A percentile compares a stretch with the other conserved stretches of the same genome.
phyloP scores from a whole-genome alignment of 2,329 filamentous ascomycete genomes.

The Xylaria sp. region DNA sequence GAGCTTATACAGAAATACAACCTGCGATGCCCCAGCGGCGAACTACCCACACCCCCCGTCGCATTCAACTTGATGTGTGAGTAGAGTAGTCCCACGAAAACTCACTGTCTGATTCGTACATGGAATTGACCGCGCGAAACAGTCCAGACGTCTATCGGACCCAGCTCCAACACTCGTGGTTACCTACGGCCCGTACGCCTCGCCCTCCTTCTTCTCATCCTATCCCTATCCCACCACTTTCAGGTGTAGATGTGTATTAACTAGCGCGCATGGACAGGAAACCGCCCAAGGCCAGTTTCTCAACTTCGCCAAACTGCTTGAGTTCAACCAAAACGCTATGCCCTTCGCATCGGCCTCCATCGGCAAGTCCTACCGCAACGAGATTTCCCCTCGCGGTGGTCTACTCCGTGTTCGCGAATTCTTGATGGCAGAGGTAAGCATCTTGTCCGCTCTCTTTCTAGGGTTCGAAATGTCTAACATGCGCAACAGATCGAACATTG shows the following conservation, averaged over 20 bases:
- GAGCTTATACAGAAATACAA: slow-evolving; percentile 90
- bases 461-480: not conserved
- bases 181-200: slow-evolving; percentile 78
- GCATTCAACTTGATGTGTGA: slow-evolving; percentile 87
- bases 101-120: not conserved
- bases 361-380: slow-evolving; percentile 97
- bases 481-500: slow-evolving; percentile 81
- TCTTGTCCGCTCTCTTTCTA: not conserved
- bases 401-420: slow-evolving; percentile 93
- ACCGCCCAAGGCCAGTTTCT: slow-evolving; percentile 94
- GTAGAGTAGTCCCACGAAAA: not conserved
- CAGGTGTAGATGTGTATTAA: not conserved
- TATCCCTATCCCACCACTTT: too few species aligned
- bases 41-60: slow-evolving; percentile 68
- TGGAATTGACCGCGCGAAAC: not conserved
- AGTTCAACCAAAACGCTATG: slow-evolving; percentile 95
- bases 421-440: slow-evolving; percentile 84
- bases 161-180: slow-evolving; percentile 83
- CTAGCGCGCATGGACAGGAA: slow-evolving; percentile 54
- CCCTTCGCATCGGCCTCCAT: slow-evolving; percentile 95
- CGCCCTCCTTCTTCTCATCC: not conserved
- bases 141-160: slow-evolving; percentile 80
- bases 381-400: slow-evolving; percentile 93
- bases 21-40: slow-evolving; percentile 54
- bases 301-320: slow-evolving; percentile 95